These are phyloP conservation scores for Pyricularia sp. DNA, from an alignment of 2,329 filamentous ascomycete genomes.

Conservation along the genomic window DNA sequence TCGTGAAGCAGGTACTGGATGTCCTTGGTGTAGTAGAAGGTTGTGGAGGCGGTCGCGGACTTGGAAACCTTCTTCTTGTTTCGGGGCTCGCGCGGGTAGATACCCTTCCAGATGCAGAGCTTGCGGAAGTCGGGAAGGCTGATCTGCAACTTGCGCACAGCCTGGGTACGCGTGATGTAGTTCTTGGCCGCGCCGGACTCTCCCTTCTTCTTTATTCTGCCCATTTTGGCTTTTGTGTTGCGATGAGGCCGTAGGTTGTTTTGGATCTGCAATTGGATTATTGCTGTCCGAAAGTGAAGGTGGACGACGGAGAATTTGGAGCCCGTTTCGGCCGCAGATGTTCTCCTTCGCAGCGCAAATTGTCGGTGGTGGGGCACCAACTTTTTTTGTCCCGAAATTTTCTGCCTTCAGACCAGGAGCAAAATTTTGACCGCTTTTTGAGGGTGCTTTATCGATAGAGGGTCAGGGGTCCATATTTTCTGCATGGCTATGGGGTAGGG, in stretches of 20 bases:
- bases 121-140: conserved; percentile 94
- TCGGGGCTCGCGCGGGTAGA: conserved; percentile 92
- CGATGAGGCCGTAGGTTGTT: background rate
- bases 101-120: conserved; percentile 98
- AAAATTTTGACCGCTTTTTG: background rate
- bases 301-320: background rate
- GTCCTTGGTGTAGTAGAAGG: conserved; percentile 86
- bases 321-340: background rate
- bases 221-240: conserved; percentile 33
- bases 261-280: background rate
- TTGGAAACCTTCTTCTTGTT: conserved; percentile 96
- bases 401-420: background rate
- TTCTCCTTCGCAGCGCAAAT: background rate
- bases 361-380: background rate
- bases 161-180: conserved; percentile 94
- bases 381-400: background rate
- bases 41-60: conserved; percentile 78
- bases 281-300: background rate
- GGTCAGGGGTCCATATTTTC: background rate
- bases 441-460: background rate
- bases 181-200: conserved; percentile 90
- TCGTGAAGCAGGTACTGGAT: conserved; percentile 98
- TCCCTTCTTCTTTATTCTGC: conserved; percentile 82
- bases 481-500: background rate
- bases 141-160: conserved; percentile 94